These are phyloP conservation scores for Colletotrichum limetticola DNA, from an alignment of 2,329 filamentous ascomycete genomes.

Conservation along the genomic window DNA sequence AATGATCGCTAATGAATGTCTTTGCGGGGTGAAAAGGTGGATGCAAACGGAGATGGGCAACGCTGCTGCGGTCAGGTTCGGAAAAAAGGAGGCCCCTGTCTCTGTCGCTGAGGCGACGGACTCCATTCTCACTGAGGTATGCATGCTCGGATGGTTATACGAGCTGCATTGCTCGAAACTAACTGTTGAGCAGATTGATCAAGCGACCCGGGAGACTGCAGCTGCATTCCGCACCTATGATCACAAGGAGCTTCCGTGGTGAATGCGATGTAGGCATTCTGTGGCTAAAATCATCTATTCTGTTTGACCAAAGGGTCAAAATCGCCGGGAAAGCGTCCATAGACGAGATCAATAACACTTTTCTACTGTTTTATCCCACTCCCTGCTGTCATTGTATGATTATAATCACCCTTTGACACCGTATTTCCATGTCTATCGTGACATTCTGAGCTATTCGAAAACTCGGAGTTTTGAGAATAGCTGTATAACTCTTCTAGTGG, in stretches of 20 bases:
- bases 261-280: neutral
- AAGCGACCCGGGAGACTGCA: neutral
- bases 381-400: no score
- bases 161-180: neutral
- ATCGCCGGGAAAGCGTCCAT: neutral
- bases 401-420: no score
- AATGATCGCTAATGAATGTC: neutral
- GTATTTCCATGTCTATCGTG: no score
- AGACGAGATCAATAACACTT: neutral
- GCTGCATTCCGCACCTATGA: neutral
- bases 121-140: neutral
- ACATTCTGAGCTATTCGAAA: no score
- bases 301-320: neutral
- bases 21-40: neutral
- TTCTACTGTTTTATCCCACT: no score
- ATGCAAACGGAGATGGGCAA: neutral
- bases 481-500: no score
- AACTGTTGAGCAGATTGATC: neutral
- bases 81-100: neutral
- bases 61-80: neutral
- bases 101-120: neutral
- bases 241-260: neutral
- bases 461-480: no score
- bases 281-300: neutral
- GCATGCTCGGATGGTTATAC: neutral